Evolutionary conservation across 352 stramenopile genomes (phyloP), one percentile per base, ranked within the genome.

Genomic region (Globisporangium emineosum): DNA sequence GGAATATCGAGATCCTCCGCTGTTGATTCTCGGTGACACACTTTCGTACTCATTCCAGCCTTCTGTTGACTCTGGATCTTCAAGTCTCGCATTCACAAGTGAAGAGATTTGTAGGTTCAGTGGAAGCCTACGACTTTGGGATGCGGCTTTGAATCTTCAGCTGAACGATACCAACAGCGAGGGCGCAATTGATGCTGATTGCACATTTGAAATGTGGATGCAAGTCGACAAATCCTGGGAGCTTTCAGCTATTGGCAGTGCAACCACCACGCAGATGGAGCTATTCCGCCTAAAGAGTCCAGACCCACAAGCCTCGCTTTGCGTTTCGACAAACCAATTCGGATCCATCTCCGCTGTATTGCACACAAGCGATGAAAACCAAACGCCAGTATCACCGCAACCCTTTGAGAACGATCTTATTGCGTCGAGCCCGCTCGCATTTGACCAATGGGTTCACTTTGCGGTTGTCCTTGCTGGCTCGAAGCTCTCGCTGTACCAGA

Each of bases 131-230:
- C 52, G 45, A 2, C 49, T 83, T 43, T 50, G 50, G 8, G 19
- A 54, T 7, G 54, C 52, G 6, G 29, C 61, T 33, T 13, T 81
- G 37, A 45, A 65, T 25, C n/a, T 81, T 37, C 65, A 65, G 33
- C 17, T 76, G 19, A 21, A 19, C n/a, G 50, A 66, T 27, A 30
- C 60, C 3, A 82, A 71, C 32, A 63, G 43, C 19, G 15, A 71
- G 8, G 23, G 30, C 12, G 43, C 30, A 7, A 53, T 74, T 0
- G 62, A 71, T 2, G 67, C 68, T 32, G 83, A 92, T 51, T 77
- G 65, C 47, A 85, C 76, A 1, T 62, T 88, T 17, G 79, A 90
- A 55, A 80, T 78, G 29, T 92, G 83, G 83, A 45, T 82, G 1
- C 70, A 68, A 9, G 47, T 81, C n/a, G 23, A 42, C 19, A 35